Base-by-base conservation (phyloP, 2,329 filamentous ascomycete species). In the Calonectria crousiana region DNA sequence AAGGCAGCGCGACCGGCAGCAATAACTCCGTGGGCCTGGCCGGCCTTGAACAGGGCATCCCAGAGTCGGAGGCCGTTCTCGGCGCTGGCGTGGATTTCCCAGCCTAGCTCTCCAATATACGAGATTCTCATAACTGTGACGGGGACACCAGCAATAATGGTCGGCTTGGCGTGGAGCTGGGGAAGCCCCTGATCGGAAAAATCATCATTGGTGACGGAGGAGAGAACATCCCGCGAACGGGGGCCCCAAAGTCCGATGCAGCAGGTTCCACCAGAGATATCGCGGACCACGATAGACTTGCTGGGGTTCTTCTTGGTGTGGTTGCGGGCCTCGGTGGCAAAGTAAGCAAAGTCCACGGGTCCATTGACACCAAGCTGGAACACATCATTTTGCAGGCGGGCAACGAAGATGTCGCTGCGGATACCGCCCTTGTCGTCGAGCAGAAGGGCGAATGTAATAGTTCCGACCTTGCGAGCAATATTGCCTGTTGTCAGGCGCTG, bases 191-290 rank as follows among this genome's bases (percentile, higher is more conserved):
- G 83, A 71, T 86, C 84, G 8, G 83, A 83, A 69, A 89, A 87
- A 78, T 90, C 87, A 38, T 89, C 88, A 0, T 81, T 76, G 76
- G 84, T 88, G 72, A 89, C 81, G 0, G 80, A 78, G 6, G 81
- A 77, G 47, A 93, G 85, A 0, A 93, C 87, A 2, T 91, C 87
- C 5, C 85, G 84, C 0, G 91, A 85, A 14, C 84, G 86, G 56
- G 92, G 92, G 0, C 91, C 91, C 90, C 91, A 93, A 20, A 93
- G 88, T 0, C 91, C 91, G 26, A 93, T 86, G 73, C 89, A 90
- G 78, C 91, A 92, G 0, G 90, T 92, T 4, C 86, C 88, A 1
- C 90, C 89, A 0, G 91, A 93, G 56, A 92, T 86, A 52, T 93
- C 91, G 38, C 88, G 88, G 0, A 93, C 89, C 20, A 89, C 86